Evolutionary conservation across 2,329 filamentous ascomycete genomes (phyloP).

Genomic region (Trichoderma arundinaceum): DNA sequence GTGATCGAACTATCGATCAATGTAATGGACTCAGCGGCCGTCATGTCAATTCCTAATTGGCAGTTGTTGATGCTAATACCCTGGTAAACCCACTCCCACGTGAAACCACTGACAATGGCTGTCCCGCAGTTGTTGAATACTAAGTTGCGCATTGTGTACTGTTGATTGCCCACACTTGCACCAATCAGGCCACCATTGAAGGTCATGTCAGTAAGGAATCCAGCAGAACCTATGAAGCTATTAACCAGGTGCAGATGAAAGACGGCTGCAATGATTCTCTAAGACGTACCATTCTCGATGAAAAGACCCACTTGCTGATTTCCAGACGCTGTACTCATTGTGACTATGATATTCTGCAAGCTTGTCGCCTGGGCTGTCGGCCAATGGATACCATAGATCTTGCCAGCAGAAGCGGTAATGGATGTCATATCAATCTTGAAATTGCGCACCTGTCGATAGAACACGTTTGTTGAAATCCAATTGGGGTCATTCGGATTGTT

Average conservation of each 20-base stretch:
- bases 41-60: slow-evolving; percentile 9
- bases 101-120: slow-evolving; percentile 71
- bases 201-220: slow-evolving; percentile 63
- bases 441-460: slow-evolving; percentile 69
- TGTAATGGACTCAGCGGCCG: slow-evolving; percentile 15
- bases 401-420: slow-evolving; percentile 39
- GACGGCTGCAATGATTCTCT: background rate
- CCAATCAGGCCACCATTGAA: slow-evolving; percentile 65
- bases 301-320: slow-evolving; percentile 5
- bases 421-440: slow-evolving; percentile 62
- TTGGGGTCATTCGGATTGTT: slow-evolving; percentile 36
- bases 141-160: slow-evolving; percentile 72
- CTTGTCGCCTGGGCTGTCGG: slow-evolving; percentile 65
- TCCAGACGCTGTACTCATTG: slow-evolving; percentile 42
- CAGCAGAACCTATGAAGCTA: slow-evolving; percentile 46
- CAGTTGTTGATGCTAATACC: slow-evolving; percentile 23
- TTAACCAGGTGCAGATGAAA: background rate
- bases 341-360: slow-evolving; percentile 58
- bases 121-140: slow-evolving; percentile 69
- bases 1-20: slow-evolving; percentile 13
- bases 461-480: slow-evolving; percentile 56
- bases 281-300: slow-evolving; percentile 5
- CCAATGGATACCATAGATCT: slow-evolving; percentile 62
- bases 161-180: slow-evolving; percentile 59
- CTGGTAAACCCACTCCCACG: slow-evolving; percentile 66